A percentile compares a stretch with the other conserved stretches of the same genome.
phyloP scores from a whole-genome alignment of 2,329 filamentous ascomycete species.

The Aspergillus ruber region DNA sequence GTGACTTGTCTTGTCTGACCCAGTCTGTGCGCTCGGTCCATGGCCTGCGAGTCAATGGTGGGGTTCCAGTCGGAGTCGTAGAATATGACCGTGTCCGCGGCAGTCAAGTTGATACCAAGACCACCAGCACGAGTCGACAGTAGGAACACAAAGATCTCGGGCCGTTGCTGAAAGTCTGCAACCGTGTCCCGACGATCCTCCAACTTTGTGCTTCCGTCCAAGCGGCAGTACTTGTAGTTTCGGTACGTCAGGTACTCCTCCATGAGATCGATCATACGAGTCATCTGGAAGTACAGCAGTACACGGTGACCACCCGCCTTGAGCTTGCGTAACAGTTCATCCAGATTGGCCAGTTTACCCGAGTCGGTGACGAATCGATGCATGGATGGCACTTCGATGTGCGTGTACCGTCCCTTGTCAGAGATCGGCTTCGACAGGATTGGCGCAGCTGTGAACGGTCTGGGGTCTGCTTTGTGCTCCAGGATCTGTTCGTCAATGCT shows the following conservation, averaged over 20 bases:
- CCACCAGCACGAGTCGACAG: slow-evolving; percentile 94
- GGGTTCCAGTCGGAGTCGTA: slow-evolving; percentile 99
- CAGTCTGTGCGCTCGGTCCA: slow-evolving; percentile 97
- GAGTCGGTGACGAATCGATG: slow-evolving; percentile 95
- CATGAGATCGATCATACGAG: slow-evolving; percentile 98
- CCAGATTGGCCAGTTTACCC: slow-evolving; percentile 87
- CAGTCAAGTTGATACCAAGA: slow-evolving; percentile 94
- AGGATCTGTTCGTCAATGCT: slow-evolving; percentile 67
- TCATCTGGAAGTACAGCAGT: slow-evolving; percentile 99
- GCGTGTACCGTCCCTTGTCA: slow-evolving; percentile 76
- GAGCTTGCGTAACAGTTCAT: slow-evolving; percentile 77
- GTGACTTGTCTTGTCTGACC: slow-evolving; percentile 94
- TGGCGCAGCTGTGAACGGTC: slow-evolving; percentile 53
- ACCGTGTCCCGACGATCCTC: slow-evolving; percentile 96
- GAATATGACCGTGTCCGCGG: slow-evolving; percentile 97
- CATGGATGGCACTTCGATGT: slow-evolving; percentile 93
- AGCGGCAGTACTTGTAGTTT: slow-evolving; percentile 96
- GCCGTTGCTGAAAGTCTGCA: slow-evolving; percentile 87
- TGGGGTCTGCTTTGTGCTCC: slow-evolving; percentile 61
- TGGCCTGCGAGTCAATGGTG: slow-evolving; percentile 96
- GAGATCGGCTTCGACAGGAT: slow-evolving; percentile 74
- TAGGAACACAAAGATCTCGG: slow-evolving; percentile 95
- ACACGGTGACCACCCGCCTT: slow-evolving; percentile 92
- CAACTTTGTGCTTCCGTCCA: slow-evolving; percentile 94
- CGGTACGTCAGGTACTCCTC: slow-evolving; percentile 98